phyloP scores from a whole-genome alignment of 176 grass and related monocot species.

The Bonia amplexicaulis region DNA sequence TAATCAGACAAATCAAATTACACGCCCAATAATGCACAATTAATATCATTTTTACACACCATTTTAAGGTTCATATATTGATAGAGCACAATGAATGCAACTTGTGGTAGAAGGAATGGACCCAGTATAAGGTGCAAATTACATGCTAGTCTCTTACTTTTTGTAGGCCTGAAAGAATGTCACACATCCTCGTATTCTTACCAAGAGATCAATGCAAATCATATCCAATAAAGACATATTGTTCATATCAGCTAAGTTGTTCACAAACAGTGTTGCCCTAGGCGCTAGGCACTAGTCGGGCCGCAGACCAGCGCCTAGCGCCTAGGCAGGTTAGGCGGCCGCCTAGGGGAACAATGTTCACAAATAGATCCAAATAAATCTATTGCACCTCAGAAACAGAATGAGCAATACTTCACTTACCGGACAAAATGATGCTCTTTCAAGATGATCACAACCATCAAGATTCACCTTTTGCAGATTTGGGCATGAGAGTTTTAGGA shows the following conservation, averaged over 20 bases:
- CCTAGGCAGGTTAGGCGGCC: no score
- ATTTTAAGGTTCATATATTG: neutral
- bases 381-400: neutral
- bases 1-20: neutral
- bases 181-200: neutral
- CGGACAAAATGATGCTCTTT: conserved; percentile 69
- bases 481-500: conserved; percentile 67
- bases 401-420: conserved; percentile 41
- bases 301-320: no score
- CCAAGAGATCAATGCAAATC: neutral
- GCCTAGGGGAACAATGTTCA: no score
- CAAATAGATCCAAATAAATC: neutral
- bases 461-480: conserved; percentile 86
- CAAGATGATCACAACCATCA: conserved; percentile 89
- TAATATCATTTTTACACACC: neutral
- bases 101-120: neutral
- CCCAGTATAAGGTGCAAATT: neutral
- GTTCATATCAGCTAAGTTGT: neutral
- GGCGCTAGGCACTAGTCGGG: no score
- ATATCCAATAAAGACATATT: neutral
- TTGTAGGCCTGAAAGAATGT: neutral
- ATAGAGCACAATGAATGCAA: neutral
- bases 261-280: neutral
- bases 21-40: neutral
- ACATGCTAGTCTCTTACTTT: neutral